Evolutionary conservation across 1,139 yeast genomes (phyloP), one percentile per base, ranked within the genome.

Genomic region (Suhomyces bolitotheri): DNA sequence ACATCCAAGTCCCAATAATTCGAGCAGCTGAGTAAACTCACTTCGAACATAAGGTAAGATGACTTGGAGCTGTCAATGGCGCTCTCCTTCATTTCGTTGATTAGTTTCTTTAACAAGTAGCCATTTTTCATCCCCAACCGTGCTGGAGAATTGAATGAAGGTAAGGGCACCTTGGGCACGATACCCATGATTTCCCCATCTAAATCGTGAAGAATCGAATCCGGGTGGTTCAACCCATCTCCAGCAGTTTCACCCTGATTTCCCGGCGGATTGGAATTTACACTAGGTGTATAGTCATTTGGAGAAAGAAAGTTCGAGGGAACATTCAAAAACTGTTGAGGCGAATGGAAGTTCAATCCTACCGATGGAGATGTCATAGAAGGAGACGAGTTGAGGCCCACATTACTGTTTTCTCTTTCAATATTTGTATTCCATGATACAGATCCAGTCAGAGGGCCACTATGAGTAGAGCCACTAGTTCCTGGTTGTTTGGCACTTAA

Each of bases 101-200:
- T 16, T 7, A 37, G 34, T 24, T 44, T 45, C 43, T 76, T 81
- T 15, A 84, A 50, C 27, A 87, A 62, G 39, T 80, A 83, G 0
- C 95, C 96, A 2, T 85, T 76, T 45, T 78, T 78, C 57, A 82
- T 75, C 2, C 89, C 84, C 34, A 82, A 64, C 33, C 89, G 64
- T n/a, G 81, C 78, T 6, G 85, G 84, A 10, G 86, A 81, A 47
- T 80, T 82, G 25, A 82, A 73, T 5, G 85, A 62, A 0, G 89
- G 86, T 22, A 81, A 71, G 0, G 88, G 73, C 8, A 72, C 64
- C 22, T 71, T 72, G 5, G 87, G 78, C 2, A 87, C 64, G 1
- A 84, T 54, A 0, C 89, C 95, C 46, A 76, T 75, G 0, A 84
- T 66, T 29, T 78, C 82, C 29, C 78, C 69, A n/a, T 66, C 58